Percentiles rank a stretch among this genome's conserved stretches.
Evolutionary conservation across 2,329 filamentous ascomycete species (phyloP).

Genomic region (Ophiostoma pallidulum): DNA sequence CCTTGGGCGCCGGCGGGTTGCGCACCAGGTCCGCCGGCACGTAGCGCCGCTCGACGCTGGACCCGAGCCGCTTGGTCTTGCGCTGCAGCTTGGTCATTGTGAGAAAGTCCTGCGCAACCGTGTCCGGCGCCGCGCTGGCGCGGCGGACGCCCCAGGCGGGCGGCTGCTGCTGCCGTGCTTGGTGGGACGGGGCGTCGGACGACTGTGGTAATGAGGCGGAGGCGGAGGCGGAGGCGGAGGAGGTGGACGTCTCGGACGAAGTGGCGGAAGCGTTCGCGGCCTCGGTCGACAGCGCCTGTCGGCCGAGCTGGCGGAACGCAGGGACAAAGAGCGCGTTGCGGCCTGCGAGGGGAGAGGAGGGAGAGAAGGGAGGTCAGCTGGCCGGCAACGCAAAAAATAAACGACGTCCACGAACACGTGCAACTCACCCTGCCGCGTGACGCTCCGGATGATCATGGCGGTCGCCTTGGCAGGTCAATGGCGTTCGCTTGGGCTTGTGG

Average conservation of each 20-base stretch:
- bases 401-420: too few species aligned
- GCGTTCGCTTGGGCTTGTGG: background rate
- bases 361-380: background rate
- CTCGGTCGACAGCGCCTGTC: conserved; percentile 31
- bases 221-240: background rate
- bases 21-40: conserved; percentile 55
- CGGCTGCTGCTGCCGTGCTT: background rate
- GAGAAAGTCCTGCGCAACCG: conserved; percentile 28
- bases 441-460: conserved; percentile 49
- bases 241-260: conserved; percentile 18
- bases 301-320: conserved; percentile 22
- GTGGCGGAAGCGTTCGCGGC: conserved; percentile 15
- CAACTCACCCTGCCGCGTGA: conserved; percentile 43
- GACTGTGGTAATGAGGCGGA: background rate
- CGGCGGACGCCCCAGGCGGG: background rate
- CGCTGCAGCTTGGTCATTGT: conserved; percentile 33
- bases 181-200: background rate
- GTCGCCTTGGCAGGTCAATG: conserved; percentile 12
- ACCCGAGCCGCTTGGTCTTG: conserved; percentile 40
- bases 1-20: conserved; percentile 65
- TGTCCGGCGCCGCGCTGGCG: conserved; percentile 11
- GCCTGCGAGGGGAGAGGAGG: conserved; percentile 29
- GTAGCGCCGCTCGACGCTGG: conserved; percentile 46
- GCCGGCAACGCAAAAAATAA: too few species aligned
- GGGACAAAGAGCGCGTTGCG: conserved; percentile 37